These are phyloP conservation scores for Camillea tinctor DNA, from an alignment of 2,329 filamentous ascomycete genomes.

Conservation along the genomic window DNA sequence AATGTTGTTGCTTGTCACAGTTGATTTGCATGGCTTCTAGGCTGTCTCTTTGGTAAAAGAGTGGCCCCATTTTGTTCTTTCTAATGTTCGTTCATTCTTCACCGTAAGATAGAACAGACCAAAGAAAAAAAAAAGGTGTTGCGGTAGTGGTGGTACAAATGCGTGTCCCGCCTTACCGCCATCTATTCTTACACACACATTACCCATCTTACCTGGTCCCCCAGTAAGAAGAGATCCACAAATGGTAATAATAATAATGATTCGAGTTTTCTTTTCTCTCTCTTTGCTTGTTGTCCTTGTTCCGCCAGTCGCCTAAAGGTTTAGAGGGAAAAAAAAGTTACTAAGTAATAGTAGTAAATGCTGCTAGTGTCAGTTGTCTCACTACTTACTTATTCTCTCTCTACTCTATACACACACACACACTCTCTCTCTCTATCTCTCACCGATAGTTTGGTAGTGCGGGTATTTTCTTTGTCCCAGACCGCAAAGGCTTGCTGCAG, in stretches of 20 bases:
- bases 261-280: neutral
- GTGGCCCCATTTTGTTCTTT: neutral
- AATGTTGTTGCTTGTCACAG: conserved; percentile 11
- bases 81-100: conserved; percentile 3
- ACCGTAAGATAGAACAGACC: conserved; percentile 13
- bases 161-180: conserved; percentile 17
- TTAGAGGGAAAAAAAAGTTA: conserved; percentile 4
- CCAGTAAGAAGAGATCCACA: conserved; percentile 19
- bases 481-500: conserved; percentile 35
- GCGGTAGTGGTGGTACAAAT: neutral
- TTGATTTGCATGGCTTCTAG: conserved; percentile 5
- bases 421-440: conserved; percentile 31
- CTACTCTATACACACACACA: too few species aligned
- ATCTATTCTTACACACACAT: conserved; percentile 21
- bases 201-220: conserved; percentile 20
- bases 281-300: conserved; percentile 17
- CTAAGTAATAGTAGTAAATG: too few species aligned
- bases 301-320: conserved; percentile 7
- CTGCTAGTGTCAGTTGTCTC: conserved; percentile 28
- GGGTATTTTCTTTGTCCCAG: conserved; percentile 28
- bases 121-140: neutral
- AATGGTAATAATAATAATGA: conserved; percentile 13
- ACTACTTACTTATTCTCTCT: too few species aligned
- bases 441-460: conserved; percentile 33
- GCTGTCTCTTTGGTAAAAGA: conserved; percentile 2